These are phyloP conservation scores for Ogataea degrootiae DNA, from an alignment of 805 yeast genomes.

Conservation along the genomic window DNA sequence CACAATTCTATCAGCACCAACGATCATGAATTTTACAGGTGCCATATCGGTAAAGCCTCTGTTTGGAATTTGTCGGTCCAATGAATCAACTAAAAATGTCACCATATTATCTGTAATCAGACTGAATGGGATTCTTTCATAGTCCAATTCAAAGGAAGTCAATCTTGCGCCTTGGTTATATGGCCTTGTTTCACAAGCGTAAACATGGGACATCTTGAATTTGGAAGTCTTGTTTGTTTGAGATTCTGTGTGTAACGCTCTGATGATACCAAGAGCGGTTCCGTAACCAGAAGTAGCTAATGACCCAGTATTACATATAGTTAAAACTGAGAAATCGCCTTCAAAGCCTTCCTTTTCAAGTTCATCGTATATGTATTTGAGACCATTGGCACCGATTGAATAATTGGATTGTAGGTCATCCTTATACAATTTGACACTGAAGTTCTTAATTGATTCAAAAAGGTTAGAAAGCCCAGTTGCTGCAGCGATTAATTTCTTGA, in stretches of 20 bases:
- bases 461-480: slow-evolving; percentile 21
- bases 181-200: slow-evolving; percentile 92
- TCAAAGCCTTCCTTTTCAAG: slow-evolving; percentile 43
- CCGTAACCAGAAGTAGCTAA: slow-evolving; percentile 97
- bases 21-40: slow-evolving; percentile 84
- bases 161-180: slow-evolving; percentile 94
- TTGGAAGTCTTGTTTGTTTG: slow-evolving; percentile 21
- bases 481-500: slow-evolving; percentile 29
- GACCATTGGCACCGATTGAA: slow-evolving; percentile 77
- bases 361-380: slow-evolving; percentile 51
- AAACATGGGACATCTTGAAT: slow-evolving; percentile 63
- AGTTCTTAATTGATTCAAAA: slow-evolving; percentile 34
- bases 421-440: slow-evolving; percentile 53
- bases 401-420: slow-evolving; percentile 77
- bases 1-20: slow-evolving; percentile 94
- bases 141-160: slow-evolving; percentile 85
- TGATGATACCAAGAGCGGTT: slow-evolving; percentile 88
- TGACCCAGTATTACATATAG: slow-evolving; percentile 95
- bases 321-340: slow-evolving; percentile 75
- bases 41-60: slow-evolving; percentile 33
- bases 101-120: slow-evolving; percentile 91
- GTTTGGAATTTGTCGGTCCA: slow-evolving; percentile 25
- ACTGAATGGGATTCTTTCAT: slow-evolving; percentile 84
- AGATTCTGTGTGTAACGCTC: slow-evolving; percentile 56
- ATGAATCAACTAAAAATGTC: slow-evolving; percentile 59